These are phyloP conservation scores for Lenwebbia sp. DNA, from an alignment of 345 rosid species.

Conservation along the genomic window DNA sequence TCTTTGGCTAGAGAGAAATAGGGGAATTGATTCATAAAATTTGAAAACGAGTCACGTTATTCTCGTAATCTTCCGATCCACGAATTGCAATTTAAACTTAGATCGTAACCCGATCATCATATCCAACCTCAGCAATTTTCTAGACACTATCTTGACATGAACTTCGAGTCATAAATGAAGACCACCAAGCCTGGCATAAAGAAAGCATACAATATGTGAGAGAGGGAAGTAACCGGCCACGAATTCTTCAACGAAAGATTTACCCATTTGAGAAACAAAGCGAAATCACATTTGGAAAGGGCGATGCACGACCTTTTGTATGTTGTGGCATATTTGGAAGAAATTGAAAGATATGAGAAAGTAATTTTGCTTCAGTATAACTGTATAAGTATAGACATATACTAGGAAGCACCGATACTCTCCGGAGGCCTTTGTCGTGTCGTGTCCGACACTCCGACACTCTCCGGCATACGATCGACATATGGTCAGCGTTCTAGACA, in stretches of 20 bases:
- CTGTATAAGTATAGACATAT: background rate
- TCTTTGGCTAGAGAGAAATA: background rate
- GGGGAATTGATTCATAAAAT: background rate
- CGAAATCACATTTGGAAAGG: no score
- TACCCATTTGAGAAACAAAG: no score
- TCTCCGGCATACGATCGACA: no score
- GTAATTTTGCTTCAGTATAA: background rate
- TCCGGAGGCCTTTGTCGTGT: no score
- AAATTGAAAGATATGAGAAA: background rate
- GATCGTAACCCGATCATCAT: background rate
- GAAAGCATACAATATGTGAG: no score
- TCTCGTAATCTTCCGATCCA: background rate
- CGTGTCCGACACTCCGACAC: no score
- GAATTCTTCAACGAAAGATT: no score
- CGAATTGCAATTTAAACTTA: background rate
- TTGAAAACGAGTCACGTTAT: background rate
- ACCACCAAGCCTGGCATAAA: no score
- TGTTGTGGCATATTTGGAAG: background rate
- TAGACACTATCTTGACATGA: background rate
- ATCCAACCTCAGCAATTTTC: background rate
- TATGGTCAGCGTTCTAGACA: no score
- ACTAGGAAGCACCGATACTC: no score
- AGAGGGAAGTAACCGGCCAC: no score
- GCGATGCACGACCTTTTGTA: background rate
- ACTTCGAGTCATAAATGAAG: no score